Percentiles rank a stretch among this genome's conserved stretches.
Evolutionary conservation across 306 rosid genomes (phyloP).

Genomic region (Luffa acutangula): DNA sequence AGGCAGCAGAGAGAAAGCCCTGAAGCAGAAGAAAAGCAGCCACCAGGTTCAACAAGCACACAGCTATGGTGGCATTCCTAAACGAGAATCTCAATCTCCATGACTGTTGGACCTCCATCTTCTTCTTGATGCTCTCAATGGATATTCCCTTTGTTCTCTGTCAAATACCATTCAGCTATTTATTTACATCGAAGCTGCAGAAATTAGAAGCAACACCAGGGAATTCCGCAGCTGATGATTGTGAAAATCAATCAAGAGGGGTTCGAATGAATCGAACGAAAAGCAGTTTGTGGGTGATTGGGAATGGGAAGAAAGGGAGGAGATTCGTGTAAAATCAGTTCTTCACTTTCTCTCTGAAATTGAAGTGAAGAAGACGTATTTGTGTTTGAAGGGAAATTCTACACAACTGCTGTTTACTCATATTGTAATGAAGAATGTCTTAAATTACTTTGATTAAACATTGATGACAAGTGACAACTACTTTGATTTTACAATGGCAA

Average conservation of each 20-base stretch:
- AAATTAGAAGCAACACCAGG: neutral
- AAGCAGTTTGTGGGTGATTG: neutral
- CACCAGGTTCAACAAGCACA: slow-evolving; percentile 58
- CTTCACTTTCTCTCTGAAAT: neutral
- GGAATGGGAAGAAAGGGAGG: neutral
- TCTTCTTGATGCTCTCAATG: neutral
- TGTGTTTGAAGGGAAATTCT: neutral
- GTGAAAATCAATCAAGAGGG: neutral
- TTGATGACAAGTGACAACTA: neutral
- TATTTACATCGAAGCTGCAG: neutral
- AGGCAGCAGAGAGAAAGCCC: slow-evolving; percentile 51
- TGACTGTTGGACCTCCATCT: slow-evolving; percentile 74
- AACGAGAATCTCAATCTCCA: slow-evolving; percentile 66
- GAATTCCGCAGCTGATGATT: neutral
- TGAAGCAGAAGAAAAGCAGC: slow-evolving; percentile 67
- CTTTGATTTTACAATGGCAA: neutral
- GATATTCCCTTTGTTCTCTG: neutral
- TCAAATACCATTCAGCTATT: neutral
- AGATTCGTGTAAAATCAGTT: neutral
- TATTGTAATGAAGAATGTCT: neutral
- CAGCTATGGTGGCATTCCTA: slow-evolving; percentile 68
- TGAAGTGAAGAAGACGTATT: neutral
- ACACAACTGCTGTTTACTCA: neutral
- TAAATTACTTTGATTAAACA: neutral
- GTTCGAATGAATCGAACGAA: neutral